Conservation (phyloP, 2,329 filamentous ascomycete genomes). For the Colletotrichum abscissum region DNA sequence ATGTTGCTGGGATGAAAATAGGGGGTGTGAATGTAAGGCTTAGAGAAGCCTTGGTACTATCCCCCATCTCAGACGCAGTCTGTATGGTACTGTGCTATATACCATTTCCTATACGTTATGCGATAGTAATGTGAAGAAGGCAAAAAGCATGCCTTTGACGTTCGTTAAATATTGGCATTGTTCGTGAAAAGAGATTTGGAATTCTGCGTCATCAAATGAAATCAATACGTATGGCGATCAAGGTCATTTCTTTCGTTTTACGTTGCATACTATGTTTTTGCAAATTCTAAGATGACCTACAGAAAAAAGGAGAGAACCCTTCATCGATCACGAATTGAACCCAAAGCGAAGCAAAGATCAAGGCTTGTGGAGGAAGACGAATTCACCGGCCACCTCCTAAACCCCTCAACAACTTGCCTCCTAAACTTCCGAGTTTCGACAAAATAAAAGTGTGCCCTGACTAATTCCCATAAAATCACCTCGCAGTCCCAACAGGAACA, state of each 20-base stretch:
- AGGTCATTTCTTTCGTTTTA: not conserved
- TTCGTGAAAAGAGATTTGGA: not conserved
- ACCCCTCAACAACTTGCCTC: no score
- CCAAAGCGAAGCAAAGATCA: no score
- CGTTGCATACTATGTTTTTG: not conserved
- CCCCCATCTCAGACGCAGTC: not conserved
- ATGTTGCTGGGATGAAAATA: not conserved
- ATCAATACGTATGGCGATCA: no score
- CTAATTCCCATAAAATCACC: not conserved
- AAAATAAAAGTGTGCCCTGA: not conserved
- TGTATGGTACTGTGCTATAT: conserved; percentile 32
- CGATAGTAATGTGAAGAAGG: not conserved
- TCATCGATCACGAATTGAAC: no score
- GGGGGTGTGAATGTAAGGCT: not conserved
- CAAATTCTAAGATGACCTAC: no score
- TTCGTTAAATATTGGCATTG: not conserved
- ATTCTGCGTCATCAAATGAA: not conserved
- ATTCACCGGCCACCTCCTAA: no score
- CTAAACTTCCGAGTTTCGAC: no score
- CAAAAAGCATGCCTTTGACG: not conserved
- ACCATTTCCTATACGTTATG: conserved; percentile 26
- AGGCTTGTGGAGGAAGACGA: no score
- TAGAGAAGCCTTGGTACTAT: not conserved
- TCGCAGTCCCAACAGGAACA: conserved; percentile 5
- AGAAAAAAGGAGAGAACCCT: no score